Evolutionary conservation across 495 filamentous ascomycete genomes (phyloP).

Genomic region (Hypoxylon subgilvum): DNA sequence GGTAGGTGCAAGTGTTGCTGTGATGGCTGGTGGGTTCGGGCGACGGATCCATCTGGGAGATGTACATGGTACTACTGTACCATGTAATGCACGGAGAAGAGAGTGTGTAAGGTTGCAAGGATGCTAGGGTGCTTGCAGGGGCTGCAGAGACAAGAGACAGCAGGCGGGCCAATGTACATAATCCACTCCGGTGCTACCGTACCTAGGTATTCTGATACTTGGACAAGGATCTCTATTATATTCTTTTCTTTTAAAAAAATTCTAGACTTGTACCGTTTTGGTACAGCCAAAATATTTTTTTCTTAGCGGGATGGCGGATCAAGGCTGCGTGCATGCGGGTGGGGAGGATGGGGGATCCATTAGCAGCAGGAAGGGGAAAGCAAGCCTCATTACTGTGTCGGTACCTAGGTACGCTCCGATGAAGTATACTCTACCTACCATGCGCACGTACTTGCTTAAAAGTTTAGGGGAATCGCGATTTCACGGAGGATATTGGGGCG

Average conservation of each 20-base stretch:
- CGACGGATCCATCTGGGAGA: slow-evolving; percentile 35
- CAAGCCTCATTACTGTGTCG: too few relatives aligned
- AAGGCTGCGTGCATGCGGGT: slow-evolving; percentile 34
- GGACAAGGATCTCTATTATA: too few relatives aligned
- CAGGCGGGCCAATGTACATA: slow-evolving; percentile 17
- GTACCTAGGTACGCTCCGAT: slow-evolving; percentile 18
- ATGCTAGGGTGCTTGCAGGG: slow-evolving; percentile 9
- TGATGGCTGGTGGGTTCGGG: slow-evolving; percentile 37
- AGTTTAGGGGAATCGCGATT: slow-evolving; percentile 35
- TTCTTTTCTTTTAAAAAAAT: slow-evolving; percentile 8
- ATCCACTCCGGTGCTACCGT: slow-evolving; percentile 25
- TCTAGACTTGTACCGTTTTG: slow-evolving; percentile 11
- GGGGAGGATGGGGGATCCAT: slow-evolving; percentile 32
- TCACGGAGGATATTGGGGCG: slow-evolving; percentile 34
- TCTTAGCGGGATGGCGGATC: slow-evolving; percentile 21
- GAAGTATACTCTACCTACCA: slow-evolving; percentile 16
- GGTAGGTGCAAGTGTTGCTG: slow-evolving; percentile 16
- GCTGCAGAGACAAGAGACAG: slow-evolving; percentile 26
- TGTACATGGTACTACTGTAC: too few relatives aligned
- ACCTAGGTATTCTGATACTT: neutral
- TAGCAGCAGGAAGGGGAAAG: slow-evolving; percentile 31
- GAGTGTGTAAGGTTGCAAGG: slow-evolving; percentile 5
- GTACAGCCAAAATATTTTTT: slow-evolving; percentile 20
- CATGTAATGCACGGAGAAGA: slow-evolving; percentile 33
- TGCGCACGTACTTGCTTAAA: slow-evolving; percentile 3